Base-by-base conservation (phyloP, 768 basidiomycete genomes). In the Suillus hirtellus region DNA sequence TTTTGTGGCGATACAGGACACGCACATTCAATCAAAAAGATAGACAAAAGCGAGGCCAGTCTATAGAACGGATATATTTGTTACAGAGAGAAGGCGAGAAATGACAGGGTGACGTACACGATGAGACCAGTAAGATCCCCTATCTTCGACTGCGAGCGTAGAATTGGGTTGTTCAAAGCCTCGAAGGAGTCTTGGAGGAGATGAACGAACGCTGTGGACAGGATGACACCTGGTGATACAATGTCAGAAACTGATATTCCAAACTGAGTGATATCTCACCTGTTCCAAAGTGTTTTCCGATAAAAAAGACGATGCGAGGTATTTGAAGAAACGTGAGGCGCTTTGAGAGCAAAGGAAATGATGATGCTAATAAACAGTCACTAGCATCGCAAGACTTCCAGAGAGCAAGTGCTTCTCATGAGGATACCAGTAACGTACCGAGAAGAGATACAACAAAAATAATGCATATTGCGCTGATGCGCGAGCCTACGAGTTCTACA, bases 251-350 rank as follows among this genome's bases (percentile, higher is more conserved):
- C 37, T 35, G 19, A 19, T 1, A 55, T 54, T 31, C 53, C 46
- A 9, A 17, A 42, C 38, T 52, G 50, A 24, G 34, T 27, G 31
- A 62, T n/a, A 4, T 54, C 71, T 27, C 47, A 85, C 87, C 86
- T 15, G 92, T 93, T 42, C 92, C 92, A 68, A 93, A 93, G 71
- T 94, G 92, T 69, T 93, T 94, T 44, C 89, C 91, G n/a, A 92
- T 79, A 74, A 94, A 93, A 72, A 94, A 93, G 19, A 89, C 69
- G 17, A 90, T 77, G 27, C 81, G 81, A 1, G 90, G 90, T 67
- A 92, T 86, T 60, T 81, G 81, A 24, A 92, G 68, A 62, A 79
- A 79, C 7, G 80, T 78, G 15, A 81, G 69, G 1, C 79, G 80
- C 63, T 82, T 84, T 0, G 90, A 89, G 31, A 91, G 62, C 1